phyloP scores from a whole-genome alignment of 305 asterid genomes.

The Rubia tinctorum region DNA sequence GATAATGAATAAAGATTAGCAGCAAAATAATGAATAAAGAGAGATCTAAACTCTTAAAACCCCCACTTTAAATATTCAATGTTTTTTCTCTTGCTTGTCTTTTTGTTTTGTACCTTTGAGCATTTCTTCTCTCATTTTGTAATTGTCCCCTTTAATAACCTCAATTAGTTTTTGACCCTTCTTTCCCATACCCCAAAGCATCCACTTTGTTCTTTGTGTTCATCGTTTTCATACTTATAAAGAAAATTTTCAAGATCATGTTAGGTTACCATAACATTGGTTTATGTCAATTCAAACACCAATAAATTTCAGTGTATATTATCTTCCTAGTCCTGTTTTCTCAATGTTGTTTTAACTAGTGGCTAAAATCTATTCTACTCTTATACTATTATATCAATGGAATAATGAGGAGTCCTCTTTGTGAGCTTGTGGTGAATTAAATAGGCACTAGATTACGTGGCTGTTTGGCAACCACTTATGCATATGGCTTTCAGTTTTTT shows the following conservation, averaged over 20 bases:
- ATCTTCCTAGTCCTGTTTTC: background rate
- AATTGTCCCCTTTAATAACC: slow-evolving; percentile 44
- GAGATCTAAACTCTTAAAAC: too few relatives aligned
- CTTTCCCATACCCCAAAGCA: slow-evolving; percentile 20
- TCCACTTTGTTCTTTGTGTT: slow-evolving; percentile 22
- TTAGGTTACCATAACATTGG: background rate
- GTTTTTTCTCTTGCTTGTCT: slow-evolving; percentile 19
- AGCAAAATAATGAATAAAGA: too few relatives aligned
- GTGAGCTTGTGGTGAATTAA: too few relatives aligned
- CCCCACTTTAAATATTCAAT: background rate
- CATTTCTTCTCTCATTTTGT: slow-evolving; percentile 28
- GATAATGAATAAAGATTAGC: too few relatives aligned
- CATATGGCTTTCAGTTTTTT: too few relatives aligned
- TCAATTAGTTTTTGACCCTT: slow-evolving; percentile 33
- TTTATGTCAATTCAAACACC: slow-evolving; percentile 5
- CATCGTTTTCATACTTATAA: background rate
- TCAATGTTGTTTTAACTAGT: background rate
- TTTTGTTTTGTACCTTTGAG: slow-evolving; percentile 19
- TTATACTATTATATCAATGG: background rate
- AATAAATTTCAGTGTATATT: background rate
- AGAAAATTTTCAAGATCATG: background rate
- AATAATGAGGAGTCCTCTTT: too few relatives aligned
- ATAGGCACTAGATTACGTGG: too few relatives aligned
- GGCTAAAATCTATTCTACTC: background rate
- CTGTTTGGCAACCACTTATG: too few relatives aligned